Base-by-base conservation (phyloP, 768 basidiomycete species). In the Leccinum fibrillosum region DNA sequence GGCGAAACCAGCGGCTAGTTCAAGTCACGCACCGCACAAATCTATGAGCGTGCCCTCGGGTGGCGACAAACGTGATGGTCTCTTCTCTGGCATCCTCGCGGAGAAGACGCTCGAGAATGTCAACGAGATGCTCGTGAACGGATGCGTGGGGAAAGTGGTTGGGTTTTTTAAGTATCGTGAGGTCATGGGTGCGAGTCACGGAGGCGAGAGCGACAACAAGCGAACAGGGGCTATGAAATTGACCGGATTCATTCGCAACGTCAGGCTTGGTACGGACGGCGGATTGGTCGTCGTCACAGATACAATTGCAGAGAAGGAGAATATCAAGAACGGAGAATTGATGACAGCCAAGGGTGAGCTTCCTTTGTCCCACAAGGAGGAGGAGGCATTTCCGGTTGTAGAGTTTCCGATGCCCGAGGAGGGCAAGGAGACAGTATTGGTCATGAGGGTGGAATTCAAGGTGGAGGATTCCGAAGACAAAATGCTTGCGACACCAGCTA, bases 21-120 rank as follows among this genome's bases (percentile, higher is more conserved):
- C 57, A 6, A 57, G 30, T 54, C 21, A 45, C 0, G 80, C 80
- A 7, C 66, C 70, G 4, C 70, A 74, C 11, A 74, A 75, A 13
- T 63, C 65, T 1, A 37, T 13, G 47, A 59, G 57, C 15, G 37
- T 53, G 4, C 49, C 63, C 13, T 61, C 59, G 4, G 21, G 57
- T 5, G 21, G 34, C n/a, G 74, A 77, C 5, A 78, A 74, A 52
- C 76, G 80, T n/a, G 75, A 79, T 52, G 83, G 84, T 53, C 72
- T 86, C 12, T 76, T 90, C 19, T 73, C 78, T 23, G 84, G 81
- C 64, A 79, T 90, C 67, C 81, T 90, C 67, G 86, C 86, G 1
- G 81, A 83, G 30, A 74, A 73, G 45, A 68, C 66, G 2, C 77
- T 92, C 10, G 72, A 88, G 30, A 32, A 32, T 11, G 74, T 84